Evolutionary conservation across 1,284 basidiomycete genomes (phyloP).

Genomic region (Rhodotorula sp.): DNA sequence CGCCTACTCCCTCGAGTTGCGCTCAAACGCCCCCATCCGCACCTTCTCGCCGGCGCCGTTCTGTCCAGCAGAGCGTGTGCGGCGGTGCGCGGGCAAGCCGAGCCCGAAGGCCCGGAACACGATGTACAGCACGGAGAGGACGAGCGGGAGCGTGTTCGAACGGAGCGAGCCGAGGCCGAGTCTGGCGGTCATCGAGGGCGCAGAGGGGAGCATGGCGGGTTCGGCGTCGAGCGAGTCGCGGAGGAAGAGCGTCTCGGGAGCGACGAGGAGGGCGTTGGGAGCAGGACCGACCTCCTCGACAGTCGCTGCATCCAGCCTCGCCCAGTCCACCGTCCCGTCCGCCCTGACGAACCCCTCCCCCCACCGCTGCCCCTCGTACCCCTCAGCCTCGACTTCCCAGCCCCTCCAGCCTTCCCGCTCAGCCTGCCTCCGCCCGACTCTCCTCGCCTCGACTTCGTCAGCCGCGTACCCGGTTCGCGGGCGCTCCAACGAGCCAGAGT

Average conservation of each 20-base stretch:
- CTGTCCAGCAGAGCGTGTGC: neutral
- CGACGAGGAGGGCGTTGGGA: too few relatives aligned
- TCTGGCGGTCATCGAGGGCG: neutral
- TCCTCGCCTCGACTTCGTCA: neutral
- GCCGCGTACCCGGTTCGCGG: neutral
- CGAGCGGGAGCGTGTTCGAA: neutral
- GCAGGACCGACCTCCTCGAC: too few relatives aligned
- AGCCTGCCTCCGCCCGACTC: neutral
- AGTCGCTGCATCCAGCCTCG: neutral
- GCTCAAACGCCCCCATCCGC: neutral
- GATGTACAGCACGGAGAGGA: slow-evolving; percentile 7
- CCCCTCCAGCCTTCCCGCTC: neutral
- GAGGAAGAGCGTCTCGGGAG: neutral
- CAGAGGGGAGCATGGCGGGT: neutral
- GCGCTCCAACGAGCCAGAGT: neutral
- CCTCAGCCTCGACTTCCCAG: neutral
- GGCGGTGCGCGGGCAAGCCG: neutral
- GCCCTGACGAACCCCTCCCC: neutral
- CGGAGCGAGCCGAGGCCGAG: neutral
- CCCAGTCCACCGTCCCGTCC: slow-evolving; percentile 14
- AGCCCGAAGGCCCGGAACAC: neutral
- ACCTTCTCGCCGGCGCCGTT: neutral
- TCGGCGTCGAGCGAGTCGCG: neutral
- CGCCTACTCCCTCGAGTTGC: neutral
- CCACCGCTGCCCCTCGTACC: neutral